Base-by-base conservation (phyloP, 768 basidiomycete species). In the Tremella yokohamensis region DNA sequence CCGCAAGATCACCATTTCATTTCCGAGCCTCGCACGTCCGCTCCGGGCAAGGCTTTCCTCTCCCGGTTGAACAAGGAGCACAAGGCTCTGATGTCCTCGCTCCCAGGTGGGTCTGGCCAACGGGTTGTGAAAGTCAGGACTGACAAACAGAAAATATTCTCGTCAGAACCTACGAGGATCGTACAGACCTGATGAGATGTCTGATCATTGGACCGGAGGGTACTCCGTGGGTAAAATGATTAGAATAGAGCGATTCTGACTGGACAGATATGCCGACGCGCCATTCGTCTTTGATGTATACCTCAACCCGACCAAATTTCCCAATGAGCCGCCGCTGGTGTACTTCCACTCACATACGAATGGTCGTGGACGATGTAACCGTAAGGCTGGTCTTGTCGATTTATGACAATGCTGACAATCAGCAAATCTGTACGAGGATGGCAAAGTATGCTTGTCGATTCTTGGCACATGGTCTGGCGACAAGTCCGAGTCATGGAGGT, bases 341-440 rank as follows among this genome's bases (percentile, higher is more conserved):
- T 87, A 89, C 78, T 97, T 97, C 76, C 81, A 86, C 49, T 91
- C 89, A 60, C 93, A 90, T 88, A 96, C 92, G 4, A 90, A 90
- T 75, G 91, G 91, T 2, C 90, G 91, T 70, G 91, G 91, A 26
- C 81, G 91, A 81, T 87, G 86, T 84, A 79, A 70, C 67, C 53
- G 49, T 56, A 50, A 64, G 55, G 62, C 7, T 22, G 4, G 20
- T 6, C 16, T 8, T 29, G 15, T 8, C 20, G 18, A 22, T 29
- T 8, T 7, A 6, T 29, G 19, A 6, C 42, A 16, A 8, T 45
- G 6, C 49, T 49, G 24, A 49, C 49, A 6, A 18, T 24, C 18
- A 59, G 64, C 72, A 19, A 94, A 94, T 78, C 76, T 96, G 40
- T 97, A 97, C 62, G 51, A 52, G n/a, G 25, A 52, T 37, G 22